Evolutionary conservation across 73 alveolate genomes (phyloP).

Genomic region (Tetrahymena elliotti): DNA sequence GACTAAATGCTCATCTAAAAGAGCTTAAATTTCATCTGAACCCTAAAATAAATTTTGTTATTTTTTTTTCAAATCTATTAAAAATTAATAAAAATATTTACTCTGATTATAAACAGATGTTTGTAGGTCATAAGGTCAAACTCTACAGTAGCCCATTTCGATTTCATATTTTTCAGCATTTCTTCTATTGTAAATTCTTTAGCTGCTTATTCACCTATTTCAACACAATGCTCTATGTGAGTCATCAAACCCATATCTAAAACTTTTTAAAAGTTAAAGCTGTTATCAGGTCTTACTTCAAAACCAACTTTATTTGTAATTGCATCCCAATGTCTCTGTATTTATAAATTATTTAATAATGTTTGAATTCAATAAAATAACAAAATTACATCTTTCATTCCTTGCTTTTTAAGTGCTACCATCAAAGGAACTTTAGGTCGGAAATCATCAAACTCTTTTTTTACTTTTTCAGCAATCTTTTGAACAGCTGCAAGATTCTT

Average conservation of each 20-base stretch:
- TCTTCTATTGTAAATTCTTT: constrained; percentile 71
- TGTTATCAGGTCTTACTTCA: constrained; percentile 83
- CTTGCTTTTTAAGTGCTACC: constrained; percentile 90
- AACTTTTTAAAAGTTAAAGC: constrained; percentile 19
- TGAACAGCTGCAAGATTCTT: constrained; percentile 47
- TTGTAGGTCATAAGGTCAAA: constrained; percentile 60
- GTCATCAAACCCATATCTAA: constrained; percentile 76
- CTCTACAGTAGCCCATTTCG: constrained; percentile 66
- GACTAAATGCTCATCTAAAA: constrained; percentile 95
- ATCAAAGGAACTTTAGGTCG: constrained; percentile 90
- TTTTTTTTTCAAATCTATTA: constrained; percentile 74
- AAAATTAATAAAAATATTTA: constrained; percentile 62
- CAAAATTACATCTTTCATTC: constrained; percentile 76
- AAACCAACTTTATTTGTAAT: constrained; percentile 86
- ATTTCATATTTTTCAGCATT: constrained; percentile 58
- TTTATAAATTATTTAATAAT: not conserved
- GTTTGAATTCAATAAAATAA: not conserved
- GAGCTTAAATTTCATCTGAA: constrained; percentile 59
- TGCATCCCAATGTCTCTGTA: constrained; percentile 93
- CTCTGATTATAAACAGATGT: not conserved
- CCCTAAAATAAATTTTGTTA: not conserved
- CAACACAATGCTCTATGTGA: constrained; percentile 67
- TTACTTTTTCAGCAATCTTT: constrained; percentile 73
- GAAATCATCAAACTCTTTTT: constrained; percentile 85
- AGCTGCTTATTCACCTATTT: constrained; percentile 71